Base-by-base conservation (phyloP, 352 stramenopile species). In the Globisporangium mamillatum region DNA sequence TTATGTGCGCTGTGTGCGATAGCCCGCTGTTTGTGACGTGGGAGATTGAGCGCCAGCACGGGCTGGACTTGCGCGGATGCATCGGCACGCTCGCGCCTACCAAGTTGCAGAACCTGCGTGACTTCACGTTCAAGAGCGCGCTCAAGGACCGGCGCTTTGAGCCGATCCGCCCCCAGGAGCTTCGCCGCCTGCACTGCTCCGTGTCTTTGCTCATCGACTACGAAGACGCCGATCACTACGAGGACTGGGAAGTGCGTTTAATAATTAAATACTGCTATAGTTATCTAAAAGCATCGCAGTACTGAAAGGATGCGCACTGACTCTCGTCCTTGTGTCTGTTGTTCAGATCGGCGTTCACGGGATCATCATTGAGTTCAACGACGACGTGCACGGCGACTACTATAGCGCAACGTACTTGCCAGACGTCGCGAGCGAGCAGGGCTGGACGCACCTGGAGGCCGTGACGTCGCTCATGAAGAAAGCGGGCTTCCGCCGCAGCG, bases 21-120 rank as follows among this genome's bases (percentile, higher is more conserved):
- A 93, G 85, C 58, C 86, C 86, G 63, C 73, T 94, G 46, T 94
- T 94, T 65, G 86, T 94, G 73, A 94, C 86, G 62, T 94, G 86
- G 86, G 86, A 94, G 75, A 89, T 86, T 61, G 86, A 94, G 67
- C 69, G 78, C 46, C 60, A 79, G 16, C 73, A 76, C 55, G 78
- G 77, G 20, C 72, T 73, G 36, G 71, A 77, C 8, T 62, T 94
- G 58, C 86, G 86, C 38, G 86, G 86, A 60, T 94, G 86, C 72
- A 94, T 94, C 67, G 86, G 86, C 57, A 94, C 86, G 44, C 72
- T 94, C 41, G 67, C 84, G 25, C 84, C 85, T 53, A 93, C 84
- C 6, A 72, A 70, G 41, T 71, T 94, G 53, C 68, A 71, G 20
- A 92, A 92, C 48, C 60, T 94, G 64, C 85, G 83, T 36, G 84